Base-by-base conservation (phyloP, 331 rosid species). In the Erythrophleum ivorense region DNA sequence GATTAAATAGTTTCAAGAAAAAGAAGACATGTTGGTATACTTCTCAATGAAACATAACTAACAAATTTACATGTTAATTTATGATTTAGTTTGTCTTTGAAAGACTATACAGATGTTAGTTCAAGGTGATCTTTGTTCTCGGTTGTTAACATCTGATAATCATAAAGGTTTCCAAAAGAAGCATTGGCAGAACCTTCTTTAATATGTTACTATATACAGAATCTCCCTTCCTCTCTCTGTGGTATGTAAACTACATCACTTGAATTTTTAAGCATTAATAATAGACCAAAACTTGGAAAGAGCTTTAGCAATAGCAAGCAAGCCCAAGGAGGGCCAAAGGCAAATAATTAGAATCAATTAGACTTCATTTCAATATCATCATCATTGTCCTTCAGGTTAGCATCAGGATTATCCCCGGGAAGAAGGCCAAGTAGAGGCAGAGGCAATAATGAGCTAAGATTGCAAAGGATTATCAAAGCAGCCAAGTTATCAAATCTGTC, bases 361-460 rank as follows among this genome's bases (percentile, higher is more conserved):
- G 92, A 87, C 84, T 95, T 95, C 92, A 90, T 91, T 87, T 90
- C 99, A 70, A 88, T 63, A 80, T 90, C 94, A 1, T 84, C 78
- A 68, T 82, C 83, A 45, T 21, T 69, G 9, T 89, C 94, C 87
- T 85, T 85, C 7, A 49, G 55, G 71, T 80, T 81, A 46, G 62
- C 60, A 71, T 90, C 93, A 34, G 87, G 87, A 16, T 71, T 77
- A 66, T 91, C 93, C 62, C 50, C 88, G 0, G 98, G 98, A 78
- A 95, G 97, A 57, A 95, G 98, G 86, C 97, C 89, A 76, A 95
- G 98, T 57, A 95, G 92, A 11, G 98, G 99, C 62, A 95, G 82
- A 54, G 99, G 99, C 86, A 95, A 85, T 65, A 95, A 85, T 73
- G 99, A 95, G 87, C 91, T 93, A 19, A 95, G 89, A 84, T 95